These are phyloP conservation scores for Suhomyces anneliseae DNA, from an alignment of 1,139 yeast genomes.

Conservation along the genomic window DNA sequence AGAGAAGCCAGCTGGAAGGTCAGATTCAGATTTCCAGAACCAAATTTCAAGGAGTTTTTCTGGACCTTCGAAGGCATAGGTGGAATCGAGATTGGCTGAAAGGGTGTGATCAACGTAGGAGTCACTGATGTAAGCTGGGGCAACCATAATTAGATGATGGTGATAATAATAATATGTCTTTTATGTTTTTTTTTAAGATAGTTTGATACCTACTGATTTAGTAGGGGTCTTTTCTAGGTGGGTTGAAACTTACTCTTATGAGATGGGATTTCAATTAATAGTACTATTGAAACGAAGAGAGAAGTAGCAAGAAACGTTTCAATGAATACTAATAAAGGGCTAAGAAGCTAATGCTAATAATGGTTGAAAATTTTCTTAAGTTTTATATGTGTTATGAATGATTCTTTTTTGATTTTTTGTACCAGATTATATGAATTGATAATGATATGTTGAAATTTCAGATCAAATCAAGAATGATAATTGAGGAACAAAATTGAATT, in stretches of 20 bases:
- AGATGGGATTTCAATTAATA: constrained; percentile 16
- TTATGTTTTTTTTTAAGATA: constrained; percentile 6
- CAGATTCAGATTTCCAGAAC: constrained; percentile 55
- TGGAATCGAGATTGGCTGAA: constrained; percentile 78
- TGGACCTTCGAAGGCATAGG: constrained; percentile 95
- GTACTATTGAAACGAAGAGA: constrained; percentile 43
- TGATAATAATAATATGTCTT: background rate
- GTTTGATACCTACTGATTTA: background rate
- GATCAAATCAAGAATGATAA: too few species aligned
- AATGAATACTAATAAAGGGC: constrained; percentile 19
- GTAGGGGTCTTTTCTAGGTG: constrained; percentile 26
- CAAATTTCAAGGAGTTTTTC: constrained; percentile 90
- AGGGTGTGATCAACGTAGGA: constrained; percentile 73
- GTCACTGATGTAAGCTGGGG: constrained; percentile 46
- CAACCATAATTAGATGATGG: constrained; percentile 32
- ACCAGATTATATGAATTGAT: background rate
- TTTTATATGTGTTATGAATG: too few species aligned
- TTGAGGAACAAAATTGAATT: too few species aligned
- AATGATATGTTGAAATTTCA: background rate
- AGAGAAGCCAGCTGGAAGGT: constrained; percentile 37
- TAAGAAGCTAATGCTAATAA: background rate
- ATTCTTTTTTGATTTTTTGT: too few species aligned
- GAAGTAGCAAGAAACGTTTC: constrained; percentile 56
- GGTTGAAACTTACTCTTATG: constrained; percentile 47
- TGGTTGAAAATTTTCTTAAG: background rate